phyloP scores from a whole-genome alignment of 805 yeast genomes.

The Yarrowia sp. region DNA sequence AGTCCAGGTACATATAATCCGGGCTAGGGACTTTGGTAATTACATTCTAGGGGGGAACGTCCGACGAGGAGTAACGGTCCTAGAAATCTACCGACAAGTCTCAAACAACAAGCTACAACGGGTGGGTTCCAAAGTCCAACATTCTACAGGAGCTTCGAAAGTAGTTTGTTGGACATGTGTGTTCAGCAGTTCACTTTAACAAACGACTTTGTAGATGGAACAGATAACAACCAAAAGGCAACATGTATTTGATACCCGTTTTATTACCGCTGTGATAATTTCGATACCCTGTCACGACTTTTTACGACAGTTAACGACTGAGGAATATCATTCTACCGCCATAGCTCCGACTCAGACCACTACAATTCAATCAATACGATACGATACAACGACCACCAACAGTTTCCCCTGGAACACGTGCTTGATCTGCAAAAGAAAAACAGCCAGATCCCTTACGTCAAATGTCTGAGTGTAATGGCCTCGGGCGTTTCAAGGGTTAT shows the following conservation, averaged over 20 bases:
- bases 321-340: too few species aligned
- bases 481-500: too few species aligned
- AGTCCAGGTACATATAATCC: background rate
- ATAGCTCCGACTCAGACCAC: too few species aligned
- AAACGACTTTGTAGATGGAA: background rate
- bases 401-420: too few species aligned
- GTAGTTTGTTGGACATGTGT: background rate
- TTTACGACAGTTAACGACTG: too few species aligned
- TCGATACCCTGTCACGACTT: too few species aligned
- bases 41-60: background rate
- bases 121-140: background rate
- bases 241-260: background rate
- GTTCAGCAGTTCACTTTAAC: background rate
- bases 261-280: background rate
- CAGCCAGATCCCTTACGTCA: background rate
- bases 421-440: too few species aligned
- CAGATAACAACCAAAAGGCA: background rate
- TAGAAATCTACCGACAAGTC: background rate
- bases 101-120: background rate
- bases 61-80: background rate
- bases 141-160: background rate
- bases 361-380: too few species aligned
- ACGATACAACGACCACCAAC: too few species aligned
- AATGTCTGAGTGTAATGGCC: background rate
- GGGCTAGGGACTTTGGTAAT: background rate